These are phyloP conservation scores for Erodium moschatum DNA, from an alignment of 441 rosid genomes.

Conservation along the genomic window DNA sequence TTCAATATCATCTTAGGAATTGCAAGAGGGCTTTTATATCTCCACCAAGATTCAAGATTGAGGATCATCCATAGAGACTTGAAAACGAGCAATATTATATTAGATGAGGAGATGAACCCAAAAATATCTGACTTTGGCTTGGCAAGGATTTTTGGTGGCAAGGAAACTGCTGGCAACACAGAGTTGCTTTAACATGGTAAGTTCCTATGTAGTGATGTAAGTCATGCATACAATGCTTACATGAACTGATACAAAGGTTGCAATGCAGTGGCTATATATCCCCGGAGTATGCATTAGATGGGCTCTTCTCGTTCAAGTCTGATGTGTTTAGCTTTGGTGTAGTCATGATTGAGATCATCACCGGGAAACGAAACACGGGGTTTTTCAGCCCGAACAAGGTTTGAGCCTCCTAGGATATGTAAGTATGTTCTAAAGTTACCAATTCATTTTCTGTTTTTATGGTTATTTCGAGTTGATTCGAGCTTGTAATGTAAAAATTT, in stretches of 20 bases:
- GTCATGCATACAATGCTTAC: not conserved
- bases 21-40: conserved; percentile 54
- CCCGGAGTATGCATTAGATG: conserved; percentile 62
- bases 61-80: conserved; percentile 47
- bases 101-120: conserved; percentile 44
- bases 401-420: conserved; percentile 49
- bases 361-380: conserved; percentile 47
- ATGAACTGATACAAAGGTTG: not conserved
- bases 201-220: conserved; percentile 9
- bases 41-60: conserved; percentile 63
- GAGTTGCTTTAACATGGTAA: conserved; percentile 66
- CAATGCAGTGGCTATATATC: conserved; percentile 56
- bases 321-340: conserved; percentile 69
- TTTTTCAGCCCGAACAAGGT: conserved; percentile 32
- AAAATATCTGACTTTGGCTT: conserved; percentile 46
- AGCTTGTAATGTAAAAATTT: not conserved
- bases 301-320: conserved; percentile 54
- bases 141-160: conserved; percentile 49
- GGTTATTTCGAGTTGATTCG: not conserved
- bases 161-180: conserved; percentile 47
- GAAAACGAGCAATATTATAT: conserved; percentile 36
- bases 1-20: conserved; percentile 44
- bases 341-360: conserved; percentile 49
- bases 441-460: not conserved
- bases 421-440: conserved; percentile 17